These are phyloP conservation scores for Globisporangium heterothallicum DNA, from an alignment of 352 stramenopile species.

Conservation along the genomic window DNA sequence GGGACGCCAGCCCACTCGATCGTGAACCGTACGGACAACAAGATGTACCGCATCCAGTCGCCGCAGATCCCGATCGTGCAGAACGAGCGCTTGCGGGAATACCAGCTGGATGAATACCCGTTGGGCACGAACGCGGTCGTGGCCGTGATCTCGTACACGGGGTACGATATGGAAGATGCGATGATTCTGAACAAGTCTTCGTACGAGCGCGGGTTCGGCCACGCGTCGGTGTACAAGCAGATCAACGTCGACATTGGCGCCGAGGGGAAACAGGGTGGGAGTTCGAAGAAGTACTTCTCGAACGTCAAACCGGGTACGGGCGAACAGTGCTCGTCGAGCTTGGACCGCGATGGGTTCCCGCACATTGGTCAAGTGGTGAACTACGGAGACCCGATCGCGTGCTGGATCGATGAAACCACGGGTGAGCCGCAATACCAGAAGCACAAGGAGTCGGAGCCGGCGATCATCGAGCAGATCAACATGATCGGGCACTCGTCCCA, in stretches of 20 bases:
- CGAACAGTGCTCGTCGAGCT: conserved; percentile 62
- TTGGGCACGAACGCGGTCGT: conserved; percentile 99
- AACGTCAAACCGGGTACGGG: conserved; percentile 82
- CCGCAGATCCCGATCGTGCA: conserved; percentile 98
- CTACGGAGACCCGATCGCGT: conserved; percentile 95
- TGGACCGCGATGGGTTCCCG: conserved; percentile 97
- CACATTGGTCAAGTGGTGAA: conserved; percentile 93
- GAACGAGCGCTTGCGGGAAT: conserved; percentile 94
- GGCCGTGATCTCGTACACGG: conserved; percentile 99
- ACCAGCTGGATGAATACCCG: conserved; percentile 98
- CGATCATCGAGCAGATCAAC: conserved; percentile 95
- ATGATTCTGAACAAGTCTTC: conserved; percentile 99
- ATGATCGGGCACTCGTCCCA: conserved; percentile 71
- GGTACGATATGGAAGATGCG: conserved; percentile 97
- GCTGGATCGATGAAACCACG: conserved; percentile 94
- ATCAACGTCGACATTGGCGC: conserved; percentile 89
- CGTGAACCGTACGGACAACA: conserved; percentile 96
- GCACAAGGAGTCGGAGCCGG: conserved; percentile 97
- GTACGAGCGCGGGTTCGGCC: conserved; percentile 97
- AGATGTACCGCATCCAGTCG: conserved; percentile 98
- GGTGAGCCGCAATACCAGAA: conserved; percentile 88
- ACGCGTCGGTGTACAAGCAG: conserved; percentile 99
- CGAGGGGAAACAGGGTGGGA: conserved; percentile 61
- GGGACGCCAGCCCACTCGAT: conserved; percentile 97
- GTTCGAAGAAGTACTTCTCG: conserved; percentile 87